A percentile compares a stretch with the other conserved stretches of the same genome.
phyloP scores from a whole-genome alignment of 164 flowering plant genomes.

The Stephania japonica region DNA sequence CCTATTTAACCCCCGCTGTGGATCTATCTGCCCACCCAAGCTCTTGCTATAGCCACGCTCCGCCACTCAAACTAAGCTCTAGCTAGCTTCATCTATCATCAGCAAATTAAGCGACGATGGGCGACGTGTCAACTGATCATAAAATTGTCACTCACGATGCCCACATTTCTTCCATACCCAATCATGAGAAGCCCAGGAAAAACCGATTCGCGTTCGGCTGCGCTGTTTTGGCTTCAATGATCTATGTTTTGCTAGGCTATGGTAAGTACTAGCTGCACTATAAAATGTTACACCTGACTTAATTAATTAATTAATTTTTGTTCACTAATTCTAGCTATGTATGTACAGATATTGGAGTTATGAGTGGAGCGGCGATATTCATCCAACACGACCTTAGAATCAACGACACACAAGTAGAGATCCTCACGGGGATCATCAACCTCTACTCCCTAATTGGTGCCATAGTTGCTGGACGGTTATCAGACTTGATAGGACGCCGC shows the following conservation, averaged over 20 bases:
- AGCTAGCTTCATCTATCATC: not conserved
- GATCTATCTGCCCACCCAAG: not conserved
- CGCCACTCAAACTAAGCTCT: not conserved
- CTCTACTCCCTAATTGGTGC: constrained; percentile 42
- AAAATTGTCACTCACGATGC: not conserved
- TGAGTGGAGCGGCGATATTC: constrained; percentile 47
- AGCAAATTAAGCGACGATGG: not conserved
- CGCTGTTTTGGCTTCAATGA: constrained; percentile 65
- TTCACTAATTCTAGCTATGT: not conserved
- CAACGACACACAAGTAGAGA: constrained; percentile 25
- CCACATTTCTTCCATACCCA: not conserved
- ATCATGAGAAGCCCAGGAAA: constrained; percentile 25
- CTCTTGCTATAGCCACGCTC: not conserved
- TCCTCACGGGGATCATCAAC: constrained; percentile 35
- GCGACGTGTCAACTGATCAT: not conserved
- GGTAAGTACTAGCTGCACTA: constrained; percentile 27
- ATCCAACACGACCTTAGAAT: constrained; percentile 34
- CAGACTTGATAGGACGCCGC: constrained; percentile 56
- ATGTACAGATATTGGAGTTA: constrained; percentile 44
- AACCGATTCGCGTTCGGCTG: constrained; percentile 56
- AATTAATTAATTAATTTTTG: not conserved
- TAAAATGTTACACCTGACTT: not conserved
- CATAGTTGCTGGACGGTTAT: constrained; percentile 41
- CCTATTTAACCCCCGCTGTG: not conserved
- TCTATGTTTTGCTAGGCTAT: constrained; percentile 61